Percentiles rank a stretch among this genome's conserved stretches.
Conservation (phyloP, 148 eudicot genomes). For the Gaultheria prostrata region DNA sequence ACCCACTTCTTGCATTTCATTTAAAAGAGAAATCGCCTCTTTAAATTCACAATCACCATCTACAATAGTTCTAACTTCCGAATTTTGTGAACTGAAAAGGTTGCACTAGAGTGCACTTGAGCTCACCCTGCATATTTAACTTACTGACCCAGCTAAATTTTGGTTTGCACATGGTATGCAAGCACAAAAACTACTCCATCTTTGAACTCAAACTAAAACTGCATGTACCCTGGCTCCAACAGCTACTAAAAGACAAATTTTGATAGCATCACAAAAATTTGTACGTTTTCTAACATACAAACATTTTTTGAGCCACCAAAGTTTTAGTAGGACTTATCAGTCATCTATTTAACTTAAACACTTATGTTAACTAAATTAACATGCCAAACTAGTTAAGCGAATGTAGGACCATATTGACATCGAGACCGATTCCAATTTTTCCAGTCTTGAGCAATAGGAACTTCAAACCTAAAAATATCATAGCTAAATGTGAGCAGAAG, state of each 20-base stretch:
- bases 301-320: too few relatives aligned
- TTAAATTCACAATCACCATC: not conserved
- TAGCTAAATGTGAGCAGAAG: not conserved
- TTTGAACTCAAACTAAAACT: too few relatives aligned
- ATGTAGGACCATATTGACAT: not conserved
- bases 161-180: too few relatives aligned
- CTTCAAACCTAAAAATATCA: not conserved
- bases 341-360: too few relatives aligned
- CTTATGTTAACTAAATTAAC: not conserved
- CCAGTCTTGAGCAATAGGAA: not conserved
- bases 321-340: too few relatives aligned
- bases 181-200: too few relatives aligned
- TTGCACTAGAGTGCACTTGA: not conserved
- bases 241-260: not conserved
- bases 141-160: not conserved
- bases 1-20: constrained; percentile 36
- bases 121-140: not conserved
- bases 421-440: not conserved
- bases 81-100: not conserved
- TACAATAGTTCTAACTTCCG: not conserved
- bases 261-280: not conserved
- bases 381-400: not conserved
- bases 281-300: too few relatives aligned
- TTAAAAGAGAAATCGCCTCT: constrained; percentile 43
- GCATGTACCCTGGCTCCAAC: not conserved